Conservation (phyloP, 2,329 filamentous ascomycete species). For the Diaporthe longicolla region DNA sequence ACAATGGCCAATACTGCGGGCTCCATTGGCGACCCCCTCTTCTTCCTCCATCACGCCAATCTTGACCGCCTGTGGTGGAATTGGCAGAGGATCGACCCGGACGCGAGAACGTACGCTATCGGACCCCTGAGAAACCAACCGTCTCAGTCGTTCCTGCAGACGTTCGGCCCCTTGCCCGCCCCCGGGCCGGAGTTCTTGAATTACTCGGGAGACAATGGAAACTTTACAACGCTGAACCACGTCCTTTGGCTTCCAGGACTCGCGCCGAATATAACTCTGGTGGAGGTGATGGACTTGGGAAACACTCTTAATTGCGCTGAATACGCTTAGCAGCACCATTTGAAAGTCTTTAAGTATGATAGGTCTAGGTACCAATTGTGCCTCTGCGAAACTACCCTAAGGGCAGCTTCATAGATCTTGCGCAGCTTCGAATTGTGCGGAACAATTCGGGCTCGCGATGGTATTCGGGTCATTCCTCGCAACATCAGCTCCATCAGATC, state of each 20-base stretch:
- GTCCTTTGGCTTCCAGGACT: constrained; percentile 27
- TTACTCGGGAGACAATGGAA: constrained; percentile 38
- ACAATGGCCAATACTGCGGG: constrained; percentile 42
- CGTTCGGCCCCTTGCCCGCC: not conserved
- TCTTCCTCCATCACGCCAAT: constrained; percentile 51
- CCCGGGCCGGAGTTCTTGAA: not conserved
- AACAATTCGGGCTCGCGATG: too few species aligned
- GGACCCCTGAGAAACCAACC: constrained; percentile 1
- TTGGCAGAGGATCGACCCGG: constrained; percentile 47
- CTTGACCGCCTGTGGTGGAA: constrained; percentile 50
- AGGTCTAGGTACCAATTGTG: too few species aligned
- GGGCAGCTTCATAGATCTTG: too few species aligned
- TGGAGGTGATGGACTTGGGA: constrained; percentile 33
- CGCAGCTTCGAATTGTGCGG: too few species aligned
- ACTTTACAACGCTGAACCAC: constrained; percentile 22
- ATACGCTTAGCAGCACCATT: not conserved
- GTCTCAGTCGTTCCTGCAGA: not conserved
- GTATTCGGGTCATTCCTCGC: too few species aligned
- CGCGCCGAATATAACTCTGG: constrained; percentile 19
- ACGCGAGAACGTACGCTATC: constrained; percentile 1
- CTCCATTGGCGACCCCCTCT: constrained; percentile 55
- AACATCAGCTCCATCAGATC: too few species aligned
- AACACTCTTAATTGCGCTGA: constrained; percentile 27
- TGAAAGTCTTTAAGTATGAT: too few species aligned
- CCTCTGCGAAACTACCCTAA: too few species aligned